A percentile compares a stretch with the other conserved stretches of the same genome.
phyloP scores from a whole-genome alignment of 495 filamentous ascomycete genomes.

The Aspergillus olivimuriae region DNA sequence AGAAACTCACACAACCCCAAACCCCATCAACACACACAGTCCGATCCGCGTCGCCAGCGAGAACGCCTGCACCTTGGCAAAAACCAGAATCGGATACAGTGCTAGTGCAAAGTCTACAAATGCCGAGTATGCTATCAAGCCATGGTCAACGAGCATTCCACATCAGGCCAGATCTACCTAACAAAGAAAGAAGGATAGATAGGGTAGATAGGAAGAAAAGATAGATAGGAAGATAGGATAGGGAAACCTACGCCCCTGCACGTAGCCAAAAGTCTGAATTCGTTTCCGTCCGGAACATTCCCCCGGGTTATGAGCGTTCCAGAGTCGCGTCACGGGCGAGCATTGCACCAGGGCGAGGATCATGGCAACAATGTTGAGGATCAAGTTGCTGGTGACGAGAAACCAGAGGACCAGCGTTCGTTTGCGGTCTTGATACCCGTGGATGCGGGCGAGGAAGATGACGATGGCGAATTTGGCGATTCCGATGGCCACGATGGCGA shows the following conservation, averaged over 20 bases:
- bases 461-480: slow-evolving; percentile 8
- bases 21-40: slow-evolving; percentile 6
- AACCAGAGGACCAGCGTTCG: slow-evolving; percentile 2
- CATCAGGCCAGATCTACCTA: too few species aligned
- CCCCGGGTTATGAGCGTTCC: background rate
- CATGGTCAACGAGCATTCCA: too few species aligned
- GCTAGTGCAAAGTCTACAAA: slow-evolving; percentile 4
- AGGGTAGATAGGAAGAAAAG: too few species aligned
- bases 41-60: slow-evolving; percentile 3
- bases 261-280: slow-evolving; percentile 10
- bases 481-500: slow-evolving; percentile 3
- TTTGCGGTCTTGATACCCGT: slow-evolving; percentile 1
- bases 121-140: slow-evolving; percentile 7
- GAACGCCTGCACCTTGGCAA: slow-evolving; percentile 1
- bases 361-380: slow-evolving; percentile 2
- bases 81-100: slow-evolving; percentile 2
- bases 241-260: slow-evolving; percentile 8
- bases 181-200: too few species aligned
- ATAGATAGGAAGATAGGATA: too few species aligned
- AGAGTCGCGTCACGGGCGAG: background rate
- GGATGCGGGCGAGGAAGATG: slow-evolving; percentile 3
- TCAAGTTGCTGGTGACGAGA: slow-evolving; percentile 1
- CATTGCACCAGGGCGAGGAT: slow-evolving; percentile 1
- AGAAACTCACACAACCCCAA: slow-evolving; percentile 1
- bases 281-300: background rate